Evolutionary conservation across 2,329 filamentous ascomycete genomes (phyloP).

Genomic region (Aspergillus jensenii): DNA sequence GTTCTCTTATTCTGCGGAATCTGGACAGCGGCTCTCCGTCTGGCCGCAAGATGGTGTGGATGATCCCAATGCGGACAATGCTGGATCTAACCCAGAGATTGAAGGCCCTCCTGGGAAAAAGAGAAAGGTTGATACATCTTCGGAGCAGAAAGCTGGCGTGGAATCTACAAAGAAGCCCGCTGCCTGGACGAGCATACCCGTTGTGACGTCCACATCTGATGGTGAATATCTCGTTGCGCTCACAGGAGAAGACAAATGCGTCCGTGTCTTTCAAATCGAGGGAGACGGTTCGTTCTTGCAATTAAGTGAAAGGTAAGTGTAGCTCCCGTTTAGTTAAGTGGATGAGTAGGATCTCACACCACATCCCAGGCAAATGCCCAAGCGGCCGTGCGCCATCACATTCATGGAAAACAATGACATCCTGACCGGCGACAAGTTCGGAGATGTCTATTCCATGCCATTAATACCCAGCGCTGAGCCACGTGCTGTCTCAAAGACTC

Average conservation of each 20-base stretch:
- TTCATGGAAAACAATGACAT: constrained; percentile 72
- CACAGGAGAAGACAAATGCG: constrained; percentile 86
- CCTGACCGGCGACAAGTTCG: constrained; percentile 89
- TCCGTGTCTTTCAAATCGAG: constrained; percentile 76
- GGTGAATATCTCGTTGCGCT: constrained; percentile 71
- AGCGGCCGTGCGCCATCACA: constrained; percentile 76
- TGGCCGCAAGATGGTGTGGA: constrained; percentile 52
- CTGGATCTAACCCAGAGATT: constrained; percentile 25
- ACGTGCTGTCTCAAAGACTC: constrained; percentile 36
- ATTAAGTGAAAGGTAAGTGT: constrained; percentile 67
- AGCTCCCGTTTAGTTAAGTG: neutral
- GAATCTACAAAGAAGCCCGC: constrained; percentile 23
- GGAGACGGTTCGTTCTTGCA: constrained; percentile 61
- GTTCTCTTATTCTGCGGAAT: constrained; percentile 62
- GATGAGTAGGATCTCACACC: constrained; percentile 11
- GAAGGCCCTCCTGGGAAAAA: constrained; percentile 46
- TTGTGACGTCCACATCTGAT: constrained; percentile 63
- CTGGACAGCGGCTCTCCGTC: constrained; percentile 58
- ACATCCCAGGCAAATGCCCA: constrained; percentile 71
- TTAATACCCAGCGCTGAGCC: constrained; percentile 52
- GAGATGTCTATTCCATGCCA: constrained; percentile 89
- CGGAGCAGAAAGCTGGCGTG: constrained; percentile 19
- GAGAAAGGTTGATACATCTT: constrained; percentile 38
- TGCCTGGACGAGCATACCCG: constrained; percentile 64
- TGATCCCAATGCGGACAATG: constrained; percentile 16